Evolutionary conservation across 1,284 basidiomycete species (phyloP), one percentile per base, ranked within the genome.

Genomic region (Paramarasmius palmivorus): DNA sequence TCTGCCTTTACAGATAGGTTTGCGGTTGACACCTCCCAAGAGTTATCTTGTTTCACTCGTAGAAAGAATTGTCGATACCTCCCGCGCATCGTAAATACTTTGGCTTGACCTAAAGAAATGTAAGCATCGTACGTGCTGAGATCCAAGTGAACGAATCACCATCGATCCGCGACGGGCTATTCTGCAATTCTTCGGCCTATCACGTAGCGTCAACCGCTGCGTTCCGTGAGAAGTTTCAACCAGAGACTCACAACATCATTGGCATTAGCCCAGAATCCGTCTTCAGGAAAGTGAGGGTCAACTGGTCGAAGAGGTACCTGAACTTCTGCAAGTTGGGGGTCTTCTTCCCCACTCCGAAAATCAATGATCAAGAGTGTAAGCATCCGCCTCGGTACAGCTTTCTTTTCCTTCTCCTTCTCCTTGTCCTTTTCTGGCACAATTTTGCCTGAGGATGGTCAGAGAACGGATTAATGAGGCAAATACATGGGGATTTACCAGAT

Each of bases 61-160:
- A 90, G 72, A 62, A 91, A 84, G 52, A 81, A 76, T 59, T 91
- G 88, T 45, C 82, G 76, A 64, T 83, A 90, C 65, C 79, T 81
- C 32, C 86, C 86, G 8, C 89, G 81, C 67, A 83, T 72, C 4
- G 81, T 81, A 58, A 79, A 88, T 26, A 84, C 81, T 63, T 79
- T 86, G 17, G 87, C 88, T 7, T 83, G 82, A 20, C 88, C 88
- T 90, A 49, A 20, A 48, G 20, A 9, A 36, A 55, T 50, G 4
- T 34, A 39, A 34, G 36, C n/a, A 51, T 32, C 14, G 23, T 25
- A 29, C 20, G 39, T 52, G 26, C 29, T 17, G 44, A 38, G 26
- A 37, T 6, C 23, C 20, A 25, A 45, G 19, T 10, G 45, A 14
- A 47, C 4, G 10, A 61, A 61, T 44, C 54, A 85, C 87, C 88